Evolutionary conservation across 495 filamentous ascomycete species (phyloP).

Genomic region (Aspergillus olivimuriae): DNA sequence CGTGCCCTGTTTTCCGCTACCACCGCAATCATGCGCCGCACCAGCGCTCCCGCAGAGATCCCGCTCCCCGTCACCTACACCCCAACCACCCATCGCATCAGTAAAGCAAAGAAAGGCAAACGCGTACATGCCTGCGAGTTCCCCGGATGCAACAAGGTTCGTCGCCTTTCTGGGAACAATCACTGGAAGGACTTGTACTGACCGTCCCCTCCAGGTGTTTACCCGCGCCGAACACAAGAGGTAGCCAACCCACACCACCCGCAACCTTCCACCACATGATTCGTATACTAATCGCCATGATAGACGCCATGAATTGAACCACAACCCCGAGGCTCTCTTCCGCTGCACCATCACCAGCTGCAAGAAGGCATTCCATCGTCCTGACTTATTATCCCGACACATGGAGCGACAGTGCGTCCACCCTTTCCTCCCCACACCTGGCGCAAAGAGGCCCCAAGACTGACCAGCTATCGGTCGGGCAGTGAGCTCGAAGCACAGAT

Average conservation of each 20-base stretch:
- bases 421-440: too few relatives aligned
- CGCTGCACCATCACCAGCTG: slow-evolving; percentile 64
- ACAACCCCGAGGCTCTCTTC: slow-evolving; percentile 62
- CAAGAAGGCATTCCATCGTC: slow-evolving; percentile 71
- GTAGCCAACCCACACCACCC: slow-evolving; percentile 34
- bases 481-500: slow-evolving; percentile 39
- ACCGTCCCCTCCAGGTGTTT: slow-evolving; percentile 50
- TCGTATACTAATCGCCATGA: slow-evolving; percentile 3
- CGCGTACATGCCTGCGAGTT: slow-evolving; percentile 68
- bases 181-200: too few relatives aligned
- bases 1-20: neutral
- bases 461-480: slow-evolving; percentile 7
- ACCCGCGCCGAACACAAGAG: slow-evolving; percentile 82
- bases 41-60: slow-evolving; percentile 18
- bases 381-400: slow-evolving; percentile 73
- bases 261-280: neutral
- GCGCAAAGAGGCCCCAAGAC: neutral
- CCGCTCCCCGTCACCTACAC: slow-evolving; percentile 47
- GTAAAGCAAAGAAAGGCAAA: slow-evolving; percentile 77
- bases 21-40: slow-evolving; percentile 21
- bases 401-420: slow-evolving; percentile 71
- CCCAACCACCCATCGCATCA: slow-evolving; percentile 69
- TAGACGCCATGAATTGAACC: slow-evolving; percentile 83
- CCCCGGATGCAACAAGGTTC: slow-evolving; percentile 58
- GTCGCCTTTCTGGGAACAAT: slow-evolving; percentile 11